phyloP scores from a whole-genome alignment of 139 green algal genomes.

The Nannochloris sp. region DNA sequence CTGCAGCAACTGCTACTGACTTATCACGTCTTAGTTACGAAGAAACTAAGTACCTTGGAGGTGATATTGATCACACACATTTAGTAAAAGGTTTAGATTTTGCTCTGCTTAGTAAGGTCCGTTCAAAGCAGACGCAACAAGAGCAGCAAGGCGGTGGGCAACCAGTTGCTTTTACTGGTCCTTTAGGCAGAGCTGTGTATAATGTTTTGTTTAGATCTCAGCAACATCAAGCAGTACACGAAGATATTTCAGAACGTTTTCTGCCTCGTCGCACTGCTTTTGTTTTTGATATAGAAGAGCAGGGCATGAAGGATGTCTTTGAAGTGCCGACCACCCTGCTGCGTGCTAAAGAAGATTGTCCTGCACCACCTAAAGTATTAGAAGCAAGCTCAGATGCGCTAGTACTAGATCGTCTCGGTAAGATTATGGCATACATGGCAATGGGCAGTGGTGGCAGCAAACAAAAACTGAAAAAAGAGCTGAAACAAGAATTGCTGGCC shows the following conservation, averaged over 20 bases:
- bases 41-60: conserved; percentile 82
- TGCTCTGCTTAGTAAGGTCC: conserved; percentile 76
- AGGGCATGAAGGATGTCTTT: conserved; percentile 5
- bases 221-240: background rate
- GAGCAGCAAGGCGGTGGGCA: conserved; percentile 1
- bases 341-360: conserved; percentile 83
- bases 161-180: background rate
- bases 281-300: conserved; percentile 77
- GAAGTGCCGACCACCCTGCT: conserved; percentile 82
- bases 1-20: background rate
- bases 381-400: conserved; percentile 39
- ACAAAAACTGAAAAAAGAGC: background rate
- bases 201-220: background rate
- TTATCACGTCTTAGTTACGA: conserved; percentile 47
- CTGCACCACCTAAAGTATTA: conserved; percentile 22
- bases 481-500: background rate
- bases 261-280: conserved; percentile 63
- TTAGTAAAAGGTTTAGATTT: conserved; percentile 92
- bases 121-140: conserved; percentile 3
- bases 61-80: conserved; percentile 89
- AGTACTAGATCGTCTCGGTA: conserved; percentile 71
- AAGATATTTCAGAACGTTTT: background rate
- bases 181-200: background rate
- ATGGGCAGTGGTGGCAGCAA: conserved; percentile 5
- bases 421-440: conserved; percentile 84